Conservation (phyloP, 2,329 filamentous ascomycete species). For the Paecilomyces sp. region DNA sequence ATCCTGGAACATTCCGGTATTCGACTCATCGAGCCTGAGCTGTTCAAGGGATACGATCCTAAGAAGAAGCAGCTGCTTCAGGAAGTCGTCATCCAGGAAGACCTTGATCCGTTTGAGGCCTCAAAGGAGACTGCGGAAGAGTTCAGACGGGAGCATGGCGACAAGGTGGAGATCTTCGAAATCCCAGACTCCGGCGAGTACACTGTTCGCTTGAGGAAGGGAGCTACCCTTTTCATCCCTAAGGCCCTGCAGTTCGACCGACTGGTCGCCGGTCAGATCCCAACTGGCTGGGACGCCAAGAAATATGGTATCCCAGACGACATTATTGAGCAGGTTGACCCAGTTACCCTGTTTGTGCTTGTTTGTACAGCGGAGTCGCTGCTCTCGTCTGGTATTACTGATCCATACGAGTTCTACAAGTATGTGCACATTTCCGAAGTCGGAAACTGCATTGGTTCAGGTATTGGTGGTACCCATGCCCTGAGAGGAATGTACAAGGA, state of each 20-base stretch:
- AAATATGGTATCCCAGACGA: slow-evolving; percentile 94
- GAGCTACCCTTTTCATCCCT: slow-evolving; percentile 87
- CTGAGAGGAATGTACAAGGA: slow-evolving; percentile 98
- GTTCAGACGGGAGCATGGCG: slow-evolving; percentile 93
- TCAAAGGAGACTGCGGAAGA: slow-evolving; percentile 96
- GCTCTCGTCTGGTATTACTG: slow-evolving; percentile 87
- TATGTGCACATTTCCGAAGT: slow-evolving; percentile 98
- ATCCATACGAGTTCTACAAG: slow-evolving; percentile 99
- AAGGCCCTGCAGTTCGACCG: slow-evolving; percentile 97
- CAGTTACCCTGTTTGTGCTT: slow-evolving; percentile 89
- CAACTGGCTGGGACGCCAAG: slow-evolving; percentile 95
- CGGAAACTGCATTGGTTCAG: slow-evolving; percentile 96
- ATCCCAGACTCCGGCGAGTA: slow-evolving; percentile 90
- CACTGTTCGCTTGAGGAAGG: slow-evolving; percentile 91
- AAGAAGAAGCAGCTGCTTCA: slow-evolving; percentile 98
- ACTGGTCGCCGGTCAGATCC: slow-evolving; percentile 92
- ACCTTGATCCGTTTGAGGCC: slow-evolving; percentile 92
- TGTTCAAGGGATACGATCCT: slow-evolving; percentile 94
- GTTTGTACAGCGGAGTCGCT: slow-evolving; percentile 90
- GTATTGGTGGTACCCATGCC: slow-evolving; percentile 90
- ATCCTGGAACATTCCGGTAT: slow-evolving; percentile 97
- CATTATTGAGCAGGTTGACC: slow-evolving; percentile 95
- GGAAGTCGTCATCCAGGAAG: slow-evolving; percentile 94
- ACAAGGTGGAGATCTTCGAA: slow-evolving; percentile 97
- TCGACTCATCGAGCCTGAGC: slow-evolving; percentile 91